Base-by-base conservation (phyloP, 2,329 filamentous ascomycete species). In the Arthrobotrys sphaeroides region DNA sequence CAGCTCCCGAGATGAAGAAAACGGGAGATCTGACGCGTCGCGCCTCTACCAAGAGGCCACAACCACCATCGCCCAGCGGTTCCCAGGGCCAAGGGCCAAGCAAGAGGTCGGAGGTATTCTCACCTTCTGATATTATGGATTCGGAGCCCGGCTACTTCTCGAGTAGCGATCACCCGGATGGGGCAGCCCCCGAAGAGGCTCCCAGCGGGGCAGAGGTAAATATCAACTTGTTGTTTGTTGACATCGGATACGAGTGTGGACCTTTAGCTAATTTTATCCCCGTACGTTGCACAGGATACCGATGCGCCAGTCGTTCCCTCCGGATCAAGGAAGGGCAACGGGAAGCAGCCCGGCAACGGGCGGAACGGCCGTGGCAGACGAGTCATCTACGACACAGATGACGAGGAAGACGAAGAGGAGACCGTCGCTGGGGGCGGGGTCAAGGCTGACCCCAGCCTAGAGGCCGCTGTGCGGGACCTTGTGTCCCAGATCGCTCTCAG, bases 401-500 rank as follows among this genome's bases (percentile, higher is more conserved):
- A 51, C 9, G 43, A 49, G 10, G 24, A 45, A 45, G 38, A 45
- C 24, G 38, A 61, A 43, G 38, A 26, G 13, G 18, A 33, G n/a
- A 10, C 16, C 18, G 24, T 47, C 6, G 20, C n/a, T 12, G 16
- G n/a, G 40, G 43, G 45, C 18, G 12, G 20, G 16, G 16, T 66
- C 31, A 26, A 3, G 7, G 28, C 22, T 3, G 20, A 22, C 20
- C 6, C n/a, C 3, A 26, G 12, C 3, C 16, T 36, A 16, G 16
- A 51, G 18, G 53, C 51, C 6, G 57, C 55, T 5, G 61, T 51
- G 9, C 57, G 68, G 22, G 57, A 57, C 2, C 13, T 75, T 12
- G 33, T 75, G 12, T 75, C 65, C 47, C 24, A 45, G 1, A 38
- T 65, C 10, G 43, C 60, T 3, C 53, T 36, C 20, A 38, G 47